phyloP scores from a whole-genome alignment of 2,329 filamentous ascomycete species.

The Cordyceps militaris region DNA sequence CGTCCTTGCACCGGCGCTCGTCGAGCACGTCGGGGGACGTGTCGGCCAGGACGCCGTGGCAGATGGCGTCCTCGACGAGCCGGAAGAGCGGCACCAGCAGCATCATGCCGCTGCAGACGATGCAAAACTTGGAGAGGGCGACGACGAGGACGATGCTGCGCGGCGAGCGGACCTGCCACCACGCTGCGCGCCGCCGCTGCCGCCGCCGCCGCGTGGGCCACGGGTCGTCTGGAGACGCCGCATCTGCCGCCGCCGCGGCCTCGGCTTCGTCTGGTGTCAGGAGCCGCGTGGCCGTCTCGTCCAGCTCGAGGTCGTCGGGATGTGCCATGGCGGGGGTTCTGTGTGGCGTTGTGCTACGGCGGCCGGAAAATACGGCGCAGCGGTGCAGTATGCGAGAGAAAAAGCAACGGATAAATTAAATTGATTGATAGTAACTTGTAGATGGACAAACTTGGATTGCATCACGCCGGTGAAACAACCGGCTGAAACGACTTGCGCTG shows the following conservation, averaged over 20 bases:
- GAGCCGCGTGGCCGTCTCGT: neutral
- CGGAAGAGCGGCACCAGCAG: conserved; percentile 23
- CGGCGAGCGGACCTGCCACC: conserved; percentile 18
- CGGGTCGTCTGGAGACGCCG: neutral
- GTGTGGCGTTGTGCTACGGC: too few species aligned
- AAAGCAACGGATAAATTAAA: neutral
- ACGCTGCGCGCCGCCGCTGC: neutral
- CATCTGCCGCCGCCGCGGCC: neutral
- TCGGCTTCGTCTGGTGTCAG: neutral
- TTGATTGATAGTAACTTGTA: too few species aligned
- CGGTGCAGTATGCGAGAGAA: neutral
- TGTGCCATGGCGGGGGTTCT: too few species aligned
- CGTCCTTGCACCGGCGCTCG: conserved; percentile 25
- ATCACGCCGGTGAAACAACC: too few species aligned
- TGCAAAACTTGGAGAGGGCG: conserved; percentile 21
- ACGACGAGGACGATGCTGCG: conserved; percentile 18
- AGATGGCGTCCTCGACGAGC: conserved; percentile 26
- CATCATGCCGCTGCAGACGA: conserved; percentile 20
- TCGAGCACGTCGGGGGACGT: conserved; percentile 16
- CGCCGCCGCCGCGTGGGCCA: neutral
- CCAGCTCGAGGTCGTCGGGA: neutral
- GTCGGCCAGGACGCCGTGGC: conserved; percentile 22
- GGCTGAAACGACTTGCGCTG: neutral
- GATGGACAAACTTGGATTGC: too few species aligned
- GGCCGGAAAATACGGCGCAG: too few species aligned